Conservation (phyloP, 768 basidiomycete genomes). For the Tulasnella sp. region DNA sequence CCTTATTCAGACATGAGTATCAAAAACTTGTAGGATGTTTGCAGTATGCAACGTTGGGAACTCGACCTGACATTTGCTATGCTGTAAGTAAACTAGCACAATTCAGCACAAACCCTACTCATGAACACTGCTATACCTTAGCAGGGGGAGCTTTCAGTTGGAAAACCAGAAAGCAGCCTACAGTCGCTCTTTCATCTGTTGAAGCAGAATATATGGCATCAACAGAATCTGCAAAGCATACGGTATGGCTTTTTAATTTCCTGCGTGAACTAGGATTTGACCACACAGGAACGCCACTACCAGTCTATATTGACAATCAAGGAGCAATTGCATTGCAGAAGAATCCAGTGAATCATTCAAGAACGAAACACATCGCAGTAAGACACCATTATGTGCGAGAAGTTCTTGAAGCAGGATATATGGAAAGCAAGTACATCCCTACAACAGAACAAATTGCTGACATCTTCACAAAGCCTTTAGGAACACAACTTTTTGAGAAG, state of each 20-base stretch:
- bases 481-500: too few relatives aligned
- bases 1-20: background rate
- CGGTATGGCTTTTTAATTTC: slow-evolving; percentile 10
- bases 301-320: background rate
- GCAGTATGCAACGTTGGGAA: slow-evolving; percentile 30
- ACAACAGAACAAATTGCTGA: slow-evolving; percentile 3
- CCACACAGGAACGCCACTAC: background rate
- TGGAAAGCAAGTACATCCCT: background rate
- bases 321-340: background rate
- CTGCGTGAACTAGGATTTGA: background rate
- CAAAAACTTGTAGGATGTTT: slow-evolving; percentile 27
- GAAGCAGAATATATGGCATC: slow-evolving; percentile 30
- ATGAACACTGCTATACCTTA: slow-evolving; percentile 27
- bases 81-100: slow-evolving; percentile 33
- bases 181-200: slow-evolving; percentile 18
- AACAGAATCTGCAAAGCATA: slow-evolving; percentile 20
- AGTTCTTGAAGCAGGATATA: background rate
- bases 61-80: slow-evolving; percentile 34
- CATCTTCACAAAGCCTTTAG: background rate
- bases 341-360: background rate
- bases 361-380: background rate
- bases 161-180: slow-evolving; percentile 22
- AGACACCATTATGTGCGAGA: background rate
- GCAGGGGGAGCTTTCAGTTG: slow-evolving; percentile 23
- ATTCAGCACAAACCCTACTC: slow-evolving; percentile 29